Base-by-base conservation (phyloP, 192 early-diverging fungal genomes). In the Hyaloraphidium curvatum region DNA sequence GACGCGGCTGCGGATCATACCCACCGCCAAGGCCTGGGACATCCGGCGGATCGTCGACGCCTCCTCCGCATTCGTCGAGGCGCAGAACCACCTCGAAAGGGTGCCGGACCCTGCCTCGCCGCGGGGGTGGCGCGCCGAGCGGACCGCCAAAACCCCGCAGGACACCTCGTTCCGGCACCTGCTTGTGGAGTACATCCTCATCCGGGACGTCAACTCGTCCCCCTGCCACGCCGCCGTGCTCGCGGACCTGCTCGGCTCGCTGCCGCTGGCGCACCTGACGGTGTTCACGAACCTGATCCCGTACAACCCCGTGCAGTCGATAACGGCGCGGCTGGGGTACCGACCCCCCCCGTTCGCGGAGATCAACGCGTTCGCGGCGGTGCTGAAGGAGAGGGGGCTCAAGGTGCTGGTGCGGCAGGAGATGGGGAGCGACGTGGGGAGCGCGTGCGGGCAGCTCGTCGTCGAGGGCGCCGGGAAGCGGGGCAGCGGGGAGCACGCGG, bases 271-370 rank as follows among this genome's bases (percentile, higher is more conserved):
- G 17, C n/a, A n/a, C 52, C 54, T 57, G 21, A 62, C 65, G 28
- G 65, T 72, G 21, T 40, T 75, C 11, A 43, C 74, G 41, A 76
- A 76, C 56, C 57, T 76, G 19, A 76, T 76, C 37, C 74, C 74
- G 2, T 76, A 74, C 53, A 76, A 76, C 55, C 59, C 62, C 48
- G 37, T 53, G 9, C 22, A 7, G 33, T 7, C 33, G 9, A n/a
- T 37, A n/a, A 76, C 71, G 14, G 55, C 55, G 17, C 51, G n/a
- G 28, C 7, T 53, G 54, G 69, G 66, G 40, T 76, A 74, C 58
- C 50, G 69, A 39, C 54, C 65, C 26, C 74, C 74, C 16, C 28
- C 5, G 23, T 70, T 70, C 53, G 65, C 66, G 11, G 67, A 55
- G 19, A 70, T 54, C 9, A 1, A 26, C 0, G 23, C 22, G 28